Conservation (phyloP, 1,284 basidiomycete genomes). For the Tilletia setariae region DNA sequence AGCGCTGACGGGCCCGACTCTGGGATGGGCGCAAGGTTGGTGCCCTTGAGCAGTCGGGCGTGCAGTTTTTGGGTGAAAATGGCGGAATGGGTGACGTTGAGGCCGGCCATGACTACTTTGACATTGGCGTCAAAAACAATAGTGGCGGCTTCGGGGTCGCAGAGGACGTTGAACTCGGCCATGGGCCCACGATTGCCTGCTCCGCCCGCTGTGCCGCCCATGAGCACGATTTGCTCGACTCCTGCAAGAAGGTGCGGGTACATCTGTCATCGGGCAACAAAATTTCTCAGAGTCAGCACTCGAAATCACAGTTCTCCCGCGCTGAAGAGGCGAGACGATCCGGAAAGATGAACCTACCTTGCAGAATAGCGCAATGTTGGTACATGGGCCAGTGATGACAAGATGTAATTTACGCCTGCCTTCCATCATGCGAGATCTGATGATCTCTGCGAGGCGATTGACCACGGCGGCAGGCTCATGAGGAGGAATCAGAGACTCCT, state of each 20-base stretch:
- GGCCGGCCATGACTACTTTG: slow-evolving; percentile 44
- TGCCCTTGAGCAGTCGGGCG: slow-evolving; percentile 4
- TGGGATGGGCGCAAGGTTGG: slow-evolving; percentile 15
- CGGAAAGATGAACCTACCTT: slow-evolving; percentile 4
- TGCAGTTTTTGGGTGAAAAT: slow-evolving; percentile 9
- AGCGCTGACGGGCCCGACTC: slow-evolving; percentile 29
- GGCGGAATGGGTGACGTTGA: slow-evolving; percentile 43
- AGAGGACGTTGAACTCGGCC: slow-evolving; percentile 47
- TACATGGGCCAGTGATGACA: slow-evolving; percentile 45
- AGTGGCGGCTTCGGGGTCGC: slow-evolving; percentile 43
- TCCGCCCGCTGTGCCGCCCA: slow-evolving; percentile 43
- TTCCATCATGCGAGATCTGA: slow-evolving; percentile 54
- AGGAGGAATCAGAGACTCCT: background rate
- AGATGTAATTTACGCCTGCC: slow-evolving; percentile 33
- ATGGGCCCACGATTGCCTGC: slow-evolving; percentile 39
- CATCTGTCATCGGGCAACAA: no score
- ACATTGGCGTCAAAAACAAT: slow-evolving; percentile 43
- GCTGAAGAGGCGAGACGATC: no score
- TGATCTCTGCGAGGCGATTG: slow-evolving; percentile 52
- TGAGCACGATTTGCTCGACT: slow-evolving; percentile 43
- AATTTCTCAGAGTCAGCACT: no score
- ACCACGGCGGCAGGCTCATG: slow-evolving; percentile 34
- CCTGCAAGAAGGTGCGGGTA: slow-evolving; percentile 36
- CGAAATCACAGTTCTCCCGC: no score
- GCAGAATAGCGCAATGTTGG: slow-evolving; percentile 44